Evolutionary conservation across 2,329 filamentous ascomycete genomes (phyloP).

Genomic region (Cryphonectria nitschkei): DNA sequence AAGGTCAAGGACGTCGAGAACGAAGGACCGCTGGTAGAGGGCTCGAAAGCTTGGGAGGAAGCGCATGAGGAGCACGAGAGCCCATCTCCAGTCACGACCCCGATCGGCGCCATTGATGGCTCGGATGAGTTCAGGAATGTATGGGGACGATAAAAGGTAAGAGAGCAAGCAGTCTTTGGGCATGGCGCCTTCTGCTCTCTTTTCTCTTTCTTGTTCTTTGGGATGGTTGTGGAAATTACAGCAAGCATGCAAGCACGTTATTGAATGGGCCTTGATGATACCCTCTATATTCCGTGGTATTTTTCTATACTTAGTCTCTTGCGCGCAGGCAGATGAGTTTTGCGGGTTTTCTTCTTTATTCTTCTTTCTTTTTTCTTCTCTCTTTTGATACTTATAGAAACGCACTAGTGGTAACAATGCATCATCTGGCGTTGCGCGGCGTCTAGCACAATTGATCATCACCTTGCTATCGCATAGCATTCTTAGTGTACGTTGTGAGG

Average conservation of each 20-base stretch:
- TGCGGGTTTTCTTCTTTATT: neutral
- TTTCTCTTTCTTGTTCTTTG: too few species aligned
- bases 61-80: conserved; percentile 22
- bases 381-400: neutral
- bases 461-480: neutral
- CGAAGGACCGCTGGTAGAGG: conserved; percentile 28
- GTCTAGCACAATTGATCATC: conserved; percentile 5
- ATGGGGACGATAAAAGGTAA: conserved; percentile 38
- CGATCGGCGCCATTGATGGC: conserved; percentile 36
- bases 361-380: neutral
- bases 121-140: conserved; percentile 52
- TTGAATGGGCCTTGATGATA: conserved; percentile 24
- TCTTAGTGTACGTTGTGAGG: neutral
- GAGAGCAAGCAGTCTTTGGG: conserved; percentile 5
- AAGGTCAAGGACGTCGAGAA: conserved; percentile 27
- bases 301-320: neutral
- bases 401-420: neutral
- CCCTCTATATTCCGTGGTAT: conserved; percentile 11
- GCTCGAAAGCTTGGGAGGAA: conserved; percentile 27
- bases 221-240: neutral
- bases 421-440: conserved; percentile 19
- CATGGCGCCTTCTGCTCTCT: too few species aligned
- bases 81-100: conserved; percentile 20
- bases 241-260: neutral
- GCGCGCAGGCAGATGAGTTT: neutral